Evolutionary conservation across 176 grass and related monocot genomes (phyloP).

Genomic region (Raddia distichophylla): DNA sequence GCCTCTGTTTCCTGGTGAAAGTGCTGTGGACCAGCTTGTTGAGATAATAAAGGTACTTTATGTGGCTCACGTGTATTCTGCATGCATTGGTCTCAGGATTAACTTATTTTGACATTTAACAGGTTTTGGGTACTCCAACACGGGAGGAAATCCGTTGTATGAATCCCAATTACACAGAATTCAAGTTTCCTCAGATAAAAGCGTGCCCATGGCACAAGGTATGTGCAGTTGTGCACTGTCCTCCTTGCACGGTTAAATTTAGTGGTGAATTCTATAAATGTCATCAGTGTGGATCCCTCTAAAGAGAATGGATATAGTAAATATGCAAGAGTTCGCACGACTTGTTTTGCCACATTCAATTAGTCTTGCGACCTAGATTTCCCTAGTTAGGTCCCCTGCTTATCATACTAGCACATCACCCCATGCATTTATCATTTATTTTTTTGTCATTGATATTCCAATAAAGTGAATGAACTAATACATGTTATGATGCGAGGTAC

Average conservation of each 20-base stretch:
- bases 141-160: conserved; percentile 67
- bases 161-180: conserved; percentile 68
- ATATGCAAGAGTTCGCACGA: neutral
- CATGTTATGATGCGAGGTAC: neutral
- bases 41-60: conserved; percentile 68
- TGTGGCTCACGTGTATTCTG: neutral
- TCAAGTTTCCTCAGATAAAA: conserved; percentile 69
- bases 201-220: conserved; percentile 69
- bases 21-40: conserved; percentile 71
- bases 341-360: neutral
- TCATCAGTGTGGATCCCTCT: neutral
- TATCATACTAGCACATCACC: neutral
- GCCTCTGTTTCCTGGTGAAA: conserved; percentile 69
- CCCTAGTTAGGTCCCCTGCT: neutral
- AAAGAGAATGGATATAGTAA: conserved; percentile 9
- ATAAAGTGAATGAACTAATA: neutral
- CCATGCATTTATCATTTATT: neutral
- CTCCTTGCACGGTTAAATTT: neutral
- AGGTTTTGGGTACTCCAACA: conserved; percentile 66
- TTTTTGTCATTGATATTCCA: neutral
- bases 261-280: neutral
- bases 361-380: neutral
- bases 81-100: neutral
- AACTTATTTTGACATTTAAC: neutral
- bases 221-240: neutral